Base-by-base conservation (phyloP, 345 rosid genomes). In the Citrus australasica region DNA sequence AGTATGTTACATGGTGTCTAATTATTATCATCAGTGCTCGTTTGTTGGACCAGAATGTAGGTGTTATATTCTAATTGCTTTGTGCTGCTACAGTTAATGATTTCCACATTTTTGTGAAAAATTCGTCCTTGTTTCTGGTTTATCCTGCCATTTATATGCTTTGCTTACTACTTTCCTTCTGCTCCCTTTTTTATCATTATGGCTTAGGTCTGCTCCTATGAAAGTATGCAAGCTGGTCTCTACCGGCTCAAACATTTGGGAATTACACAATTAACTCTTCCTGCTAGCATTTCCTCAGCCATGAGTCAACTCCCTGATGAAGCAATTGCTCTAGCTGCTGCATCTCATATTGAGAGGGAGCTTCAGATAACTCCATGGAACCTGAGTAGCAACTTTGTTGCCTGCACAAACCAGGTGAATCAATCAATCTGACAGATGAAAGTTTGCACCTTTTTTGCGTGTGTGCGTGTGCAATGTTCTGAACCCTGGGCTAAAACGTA, bases 281-380 rank as follows among this genome's bases (percentile, higher is more conserved):
- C 96, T 68, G 86, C 92, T 80, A 89, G 91, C 79, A 85, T 94
- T 80, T 90, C 98, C 60, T 84, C 85, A 64, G 98, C 99, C 77
- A 82, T 89, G 95, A 91, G 92, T 86, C 99, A 92, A 83, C 92
- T 96, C 35, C 99, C 99, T 73, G 94, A 85, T 51, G 98, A 94
- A 86, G 97, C 98, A 79, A 91, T 96, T 82, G 97, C 95, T 81
- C 86, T 96, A 72, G 99, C 99, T 84, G 98, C 95, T 87, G 99
- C 98, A 38, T 92, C 97, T 32, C 98, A 94, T 79, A 94, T 96
- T 71, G 99, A 94, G 84, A 87, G 99, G 85, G 99, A 94, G 85
- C 83, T 96, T 81, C 95, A 91, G 88, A 94, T 96, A 58, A 92
- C 97, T 84, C 97, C 98, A 56, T 93, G 99, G 99, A 95, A 89